Evolutionary conservation across 768 basidiomycete species (phyloP), one percentile per base, ranked within the genome.

Genomic region (Phaeotremella fagi): DNA sequence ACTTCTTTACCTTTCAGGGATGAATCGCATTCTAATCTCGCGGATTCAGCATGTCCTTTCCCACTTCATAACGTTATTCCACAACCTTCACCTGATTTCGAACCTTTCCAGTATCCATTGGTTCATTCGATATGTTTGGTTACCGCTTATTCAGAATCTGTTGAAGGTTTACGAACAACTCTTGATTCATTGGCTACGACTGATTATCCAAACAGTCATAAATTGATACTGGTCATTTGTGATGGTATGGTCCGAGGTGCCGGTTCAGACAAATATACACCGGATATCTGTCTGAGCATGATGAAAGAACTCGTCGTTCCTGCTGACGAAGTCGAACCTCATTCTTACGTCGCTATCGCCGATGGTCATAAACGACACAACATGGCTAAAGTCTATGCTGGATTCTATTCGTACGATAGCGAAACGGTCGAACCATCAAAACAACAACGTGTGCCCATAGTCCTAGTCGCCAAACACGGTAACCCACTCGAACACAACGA

Each of bases 281-380:
- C 94, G 20, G 90, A 98, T 64, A 97, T 99, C 61, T 85, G 85
- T 64, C 76, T 99, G 59, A 77, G 82, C 33, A 98, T 98, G 95
- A 99, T 99, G 95, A 91, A 86, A 76, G 91, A 97, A 36, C 83
- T 95, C 50, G 77, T 95, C 59, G 80, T 90, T 23, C 76, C 83
- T 0, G 81, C 84, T 0, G 78, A 84, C 20, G 90, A 97, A 47
- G 90, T 97, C 29, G 88, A 95, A 73, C 78, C 90, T 2, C 88
- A 94, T 63, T 94, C 90, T 24, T 99, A 98, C 68, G 91, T 98
- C 49, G 91, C 95, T 54, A 97, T 99, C 64, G 95, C 95, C 15
- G 94, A 99, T 70, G 95, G 95, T n/a, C 92, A 98, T 80, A 98
- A 95, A 77, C 82, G 90, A 29, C 95, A 98, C 79, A 99, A 99